Percentiles rank a stretch among this genome's conserved stretches.
phyloP scores from a whole-genome alignment of 179 eudicot species.

The Vitellaria paradoxa region DNA sequence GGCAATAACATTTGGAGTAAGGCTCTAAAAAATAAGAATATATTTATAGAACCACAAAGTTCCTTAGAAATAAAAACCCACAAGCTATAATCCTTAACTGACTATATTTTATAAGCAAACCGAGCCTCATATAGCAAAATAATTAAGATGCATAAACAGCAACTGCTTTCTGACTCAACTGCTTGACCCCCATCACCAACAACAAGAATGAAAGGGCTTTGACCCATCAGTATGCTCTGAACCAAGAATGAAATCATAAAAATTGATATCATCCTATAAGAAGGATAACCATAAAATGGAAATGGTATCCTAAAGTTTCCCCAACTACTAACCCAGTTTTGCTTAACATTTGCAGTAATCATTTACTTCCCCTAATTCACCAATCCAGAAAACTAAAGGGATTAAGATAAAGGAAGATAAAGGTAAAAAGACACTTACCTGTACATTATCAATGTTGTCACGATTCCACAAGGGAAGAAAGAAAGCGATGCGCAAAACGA shows the following conservation, averaged over 20 bases:
- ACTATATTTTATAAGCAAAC: neutral
- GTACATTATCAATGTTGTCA: constrained; percentile 87
- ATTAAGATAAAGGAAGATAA: neutral
- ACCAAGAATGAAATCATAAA: neutral
- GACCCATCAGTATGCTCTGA: neutral
- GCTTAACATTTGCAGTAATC: neutral
- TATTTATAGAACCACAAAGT: neutral
- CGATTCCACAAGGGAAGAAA: constrained; percentile 96
- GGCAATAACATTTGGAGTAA: neutral
- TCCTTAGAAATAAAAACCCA: neutral
- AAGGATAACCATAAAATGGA: neutral
- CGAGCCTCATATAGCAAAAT: neutral
- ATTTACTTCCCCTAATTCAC: neutral
- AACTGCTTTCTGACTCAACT: neutral
- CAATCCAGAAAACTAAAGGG: neutral
- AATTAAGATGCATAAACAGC: neutral
- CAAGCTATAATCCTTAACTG: no score
- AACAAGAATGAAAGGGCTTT: neutral
- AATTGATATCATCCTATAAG: neutral
- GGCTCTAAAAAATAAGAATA: neutral
- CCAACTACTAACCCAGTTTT: neutral
- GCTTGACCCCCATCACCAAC: neutral
- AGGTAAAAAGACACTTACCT: constrained; percentile 39
- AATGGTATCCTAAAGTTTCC: neutral
- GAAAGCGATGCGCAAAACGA: constrained; percentile 95